phyloP scores from a whole-genome alignment of 2,329 filamentous ascomycete species.

The Phymatotrichopsis omnivora region DNA sequence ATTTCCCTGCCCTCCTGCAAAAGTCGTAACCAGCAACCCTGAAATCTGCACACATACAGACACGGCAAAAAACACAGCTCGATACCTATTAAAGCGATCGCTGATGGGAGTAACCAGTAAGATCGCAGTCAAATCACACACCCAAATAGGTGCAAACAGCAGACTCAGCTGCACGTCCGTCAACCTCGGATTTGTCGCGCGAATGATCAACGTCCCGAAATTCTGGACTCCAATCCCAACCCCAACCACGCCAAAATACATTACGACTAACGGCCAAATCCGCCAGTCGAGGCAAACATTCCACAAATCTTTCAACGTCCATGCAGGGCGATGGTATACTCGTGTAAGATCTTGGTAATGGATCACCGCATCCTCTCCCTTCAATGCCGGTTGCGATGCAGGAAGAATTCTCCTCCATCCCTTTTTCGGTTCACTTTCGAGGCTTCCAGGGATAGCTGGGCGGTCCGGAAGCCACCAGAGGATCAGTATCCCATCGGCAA shows the following conservation, averaged over 20 bases:
- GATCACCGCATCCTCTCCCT: constrained; percentile 63
- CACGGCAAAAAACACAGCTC: constrained; percentile 69
- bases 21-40: constrained; percentile 68
- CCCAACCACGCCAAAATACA: constrained; percentile 93
- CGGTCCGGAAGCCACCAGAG: constrained; percentile 89
- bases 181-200: constrained; percentile 61
- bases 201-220: constrained; percentile 80
- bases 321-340: constrained; percentile 66
- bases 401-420: constrained; percentile 58
- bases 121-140: constrained; percentile 82
- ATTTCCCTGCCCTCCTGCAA: constrained; percentile 50
- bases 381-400: constrained; percentile 57
- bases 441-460: constrained; percentile 57
- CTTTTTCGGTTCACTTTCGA: constrained; percentile 32
- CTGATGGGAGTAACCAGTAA: constrained; percentile 74
- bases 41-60: constrained; percentile 70
- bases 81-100: constrained; percentile 72
- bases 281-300: constrained; percentile 74
- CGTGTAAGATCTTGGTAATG: constrained; percentile 75
- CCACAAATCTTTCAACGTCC: constrained; percentile 60
- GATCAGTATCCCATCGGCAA: constrained; percentile 60
- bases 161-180: constrained; percentile 67
- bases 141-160: constrained; percentile 85
- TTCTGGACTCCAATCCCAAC: constrained; percentile 84
- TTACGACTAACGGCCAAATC: constrained; percentile 72